A percentile compares a stretch with the other conserved stretches of the same genome.
These are phyloP conservation scores for Kwoniella shandongensis DNA, from an alignment of 768 basidiomycete species.

Conservation along the genomic window DNA sequence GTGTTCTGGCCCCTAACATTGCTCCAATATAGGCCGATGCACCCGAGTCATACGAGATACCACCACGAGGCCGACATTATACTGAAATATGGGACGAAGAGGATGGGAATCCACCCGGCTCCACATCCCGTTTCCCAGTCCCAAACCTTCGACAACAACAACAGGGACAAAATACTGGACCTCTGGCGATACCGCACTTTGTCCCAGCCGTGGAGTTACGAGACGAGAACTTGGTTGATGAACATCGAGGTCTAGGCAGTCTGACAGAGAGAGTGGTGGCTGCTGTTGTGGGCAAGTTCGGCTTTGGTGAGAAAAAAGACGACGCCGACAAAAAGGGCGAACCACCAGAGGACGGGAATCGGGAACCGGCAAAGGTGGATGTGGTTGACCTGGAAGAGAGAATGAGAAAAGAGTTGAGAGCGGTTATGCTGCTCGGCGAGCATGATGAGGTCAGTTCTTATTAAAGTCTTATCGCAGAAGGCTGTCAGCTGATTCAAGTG, in stretches of 20 bases:
- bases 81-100: slow-evolving; percentile 90
- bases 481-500: not conserved
- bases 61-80: slow-evolving; percentile 84
- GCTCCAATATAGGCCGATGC: slow-evolving; percentile 63
- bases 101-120: slow-evolving; percentile 57
- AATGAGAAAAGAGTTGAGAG: slow-evolving; percentile 55
- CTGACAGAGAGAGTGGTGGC: slow-evolving; percentile 69
- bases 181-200: slow-evolving; percentile 28
- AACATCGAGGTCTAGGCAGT: slow-evolving; percentile 81
- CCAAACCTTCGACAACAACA: slow-evolving; percentile 32
- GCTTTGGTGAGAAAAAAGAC: slow-evolving; percentile 19
- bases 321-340: slow-evolving; percentile 46
- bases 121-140: slow-evolving; percentile 38
- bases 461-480: not conserved
- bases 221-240: slow-evolving; percentile 68
- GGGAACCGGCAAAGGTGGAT: slow-evolving; percentile 69
- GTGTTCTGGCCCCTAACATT: not conserved
- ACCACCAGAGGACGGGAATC: slow-evolving; percentile 66
- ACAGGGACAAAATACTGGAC: slow-evolving; percentile 15
- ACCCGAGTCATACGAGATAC: slow-evolving; percentile 79
- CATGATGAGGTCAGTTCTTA: slow-evolving; percentile 64
- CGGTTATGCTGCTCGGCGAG: slow-evolving; percentile 55
- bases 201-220: slow-evolving; percentile 62
- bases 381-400: slow-evolving; percentile 55
- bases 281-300: slow-evolving; percentile 33